A percentile compares a stretch with the other conserved stretches of the same genome.
Conservation (phyloP, 2,329 filamentous ascomycete genomes). For the Knufia petricola region DNA sequence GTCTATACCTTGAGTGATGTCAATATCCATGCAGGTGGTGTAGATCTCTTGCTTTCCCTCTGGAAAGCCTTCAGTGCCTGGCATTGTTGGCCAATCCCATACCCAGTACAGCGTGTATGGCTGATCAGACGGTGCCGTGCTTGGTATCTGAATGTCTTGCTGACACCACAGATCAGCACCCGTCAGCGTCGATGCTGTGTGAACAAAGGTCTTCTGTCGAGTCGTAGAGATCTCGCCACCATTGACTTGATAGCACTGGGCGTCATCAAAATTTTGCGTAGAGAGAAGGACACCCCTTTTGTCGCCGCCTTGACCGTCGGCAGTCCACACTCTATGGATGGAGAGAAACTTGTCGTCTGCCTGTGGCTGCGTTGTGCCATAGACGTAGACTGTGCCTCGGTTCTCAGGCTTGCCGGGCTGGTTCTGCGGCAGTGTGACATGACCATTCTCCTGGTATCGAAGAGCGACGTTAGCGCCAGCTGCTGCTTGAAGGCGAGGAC, state of each 20-base stretch:
- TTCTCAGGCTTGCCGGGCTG: constrained; percentile 53
- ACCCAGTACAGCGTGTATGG: constrained; percentile 87
- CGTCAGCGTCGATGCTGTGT: constrained; percentile 41
- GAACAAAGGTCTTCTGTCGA: constrained; percentile 50
- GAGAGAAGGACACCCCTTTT: constrained; percentile 65
- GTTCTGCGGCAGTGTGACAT: constrained; percentile 53
- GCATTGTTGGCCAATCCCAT: constrained; percentile 77
- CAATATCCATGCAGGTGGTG: constrained; percentile 42
- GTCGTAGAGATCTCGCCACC: constrained; percentile 45
- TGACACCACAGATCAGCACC: constrained; percentile 66
- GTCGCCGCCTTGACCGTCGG: constrained; percentile 71
- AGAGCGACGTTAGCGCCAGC: constrained; percentile 57
- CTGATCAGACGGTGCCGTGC: constrained; percentile 50
- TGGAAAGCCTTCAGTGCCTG: constrained; percentile 28
- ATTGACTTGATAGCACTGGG: constrained; percentile 77
- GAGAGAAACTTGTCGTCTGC: constrained; percentile 48
- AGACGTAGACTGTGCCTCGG: constrained; percentile 64
- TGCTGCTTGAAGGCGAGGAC: constrained; percentile 52
- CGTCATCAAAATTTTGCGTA: constrained; percentile 77
- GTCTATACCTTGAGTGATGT: constrained; percentile 27
- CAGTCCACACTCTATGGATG: constrained; percentile 69
- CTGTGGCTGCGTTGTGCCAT: constrained; percentile 56
- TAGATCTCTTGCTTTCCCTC: constrained; percentile 39
- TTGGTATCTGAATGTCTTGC: constrained; percentile 65
- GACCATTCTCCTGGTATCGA: constrained; percentile 65